Conservation (phyloP, 345 rosid genomes). For the Sisymbrium altissimum region DNA sequence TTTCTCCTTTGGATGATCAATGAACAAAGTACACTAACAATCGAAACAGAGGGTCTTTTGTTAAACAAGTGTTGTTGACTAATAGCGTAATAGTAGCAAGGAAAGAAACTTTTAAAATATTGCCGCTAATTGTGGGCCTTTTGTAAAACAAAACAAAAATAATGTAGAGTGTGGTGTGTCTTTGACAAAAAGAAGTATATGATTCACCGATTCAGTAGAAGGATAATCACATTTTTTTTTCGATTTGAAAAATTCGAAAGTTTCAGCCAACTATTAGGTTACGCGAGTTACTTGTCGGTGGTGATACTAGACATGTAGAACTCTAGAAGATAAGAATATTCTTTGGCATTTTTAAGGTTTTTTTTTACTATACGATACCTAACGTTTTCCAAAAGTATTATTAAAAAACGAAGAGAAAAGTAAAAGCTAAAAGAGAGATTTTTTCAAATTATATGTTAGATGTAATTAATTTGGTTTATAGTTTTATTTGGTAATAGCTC, state of each 20-base stretch:
- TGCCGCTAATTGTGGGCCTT: slow-evolving; percentile 26
- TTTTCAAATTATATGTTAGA: background rate
- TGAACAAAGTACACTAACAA: background rate
- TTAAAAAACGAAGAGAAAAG: background rate
- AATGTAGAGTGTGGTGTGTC: background rate
- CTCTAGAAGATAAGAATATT: slow-evolving; percentile 29
- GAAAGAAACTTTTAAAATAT: background rate
- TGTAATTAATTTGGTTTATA: background rate
- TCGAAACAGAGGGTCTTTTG: background rate
- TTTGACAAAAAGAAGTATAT: background rate
- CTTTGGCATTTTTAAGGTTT: slow-evolving; percentile 31
- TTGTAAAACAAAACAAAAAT: background rate
- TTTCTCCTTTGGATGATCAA: background rate
- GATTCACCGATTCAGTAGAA: background rate
- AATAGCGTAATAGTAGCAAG: background rate
- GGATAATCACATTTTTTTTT: background rate
- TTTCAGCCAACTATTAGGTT: slow-evolving; percentile 16
- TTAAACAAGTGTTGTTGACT: slow-evolving; percentile 20
- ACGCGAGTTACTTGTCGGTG: slow-evolving; percentile 33
- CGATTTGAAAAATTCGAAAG: background rate
- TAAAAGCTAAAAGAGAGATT: background rate
- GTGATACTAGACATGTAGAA: background rate
- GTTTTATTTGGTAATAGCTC: background rate
- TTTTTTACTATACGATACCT: slow-evolving; percentile 12
- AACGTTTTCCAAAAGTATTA: slow-evolving; percentile 18